phyloP scores from a whole-genome alignment of 768 basidiomycete genomes.

The Boletales sp. region DNA sequence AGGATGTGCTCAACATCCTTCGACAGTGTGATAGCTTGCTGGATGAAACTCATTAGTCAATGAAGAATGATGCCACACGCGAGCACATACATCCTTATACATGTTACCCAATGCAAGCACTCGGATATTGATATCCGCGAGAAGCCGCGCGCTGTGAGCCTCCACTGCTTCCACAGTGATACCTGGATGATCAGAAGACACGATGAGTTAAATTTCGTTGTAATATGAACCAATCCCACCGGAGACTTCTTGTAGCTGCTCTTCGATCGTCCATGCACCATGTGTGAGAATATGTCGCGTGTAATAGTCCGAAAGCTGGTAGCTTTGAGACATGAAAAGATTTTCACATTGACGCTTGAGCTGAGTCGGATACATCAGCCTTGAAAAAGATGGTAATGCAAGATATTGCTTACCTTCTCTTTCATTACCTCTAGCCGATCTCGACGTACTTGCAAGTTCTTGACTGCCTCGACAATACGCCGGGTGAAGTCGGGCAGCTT shows the following conservation, averaged over 20 bases:
- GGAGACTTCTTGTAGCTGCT: conserved; percentile 71
- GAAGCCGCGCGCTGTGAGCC: conserved; percentile 52
- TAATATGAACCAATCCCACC: conserved; percentile 43
- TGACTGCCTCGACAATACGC: conserved; percentile 68
- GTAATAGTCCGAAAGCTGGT: conserved; percentile 75
- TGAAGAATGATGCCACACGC: background rate
- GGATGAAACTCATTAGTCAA: conserved; percentile 7
- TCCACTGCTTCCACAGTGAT: conserved; percentile 71
- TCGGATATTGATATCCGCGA: conserved; percentile 64
- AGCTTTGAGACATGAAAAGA: conserved; percentile 82
- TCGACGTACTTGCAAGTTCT: conserved; percentile 57
- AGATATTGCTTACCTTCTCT: conserved; percentile 59
- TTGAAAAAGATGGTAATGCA: background rate
- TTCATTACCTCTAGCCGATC: conserved; percentile 78
- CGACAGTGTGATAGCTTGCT: conserved; percentile 78
- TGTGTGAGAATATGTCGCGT: conserved; percentile 67
- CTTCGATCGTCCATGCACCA: conserved; percentile 70
- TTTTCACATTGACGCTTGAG: conserved; percentile 79
- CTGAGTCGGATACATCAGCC: conserved; percentile 35
- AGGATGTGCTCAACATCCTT: conserved; percentile 70
- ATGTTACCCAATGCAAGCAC: conserved; percentile 85
- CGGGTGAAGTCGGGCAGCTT: conserved; percentile 74
- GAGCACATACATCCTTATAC: conserved; percentile 63
- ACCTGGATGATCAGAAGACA: conserved; percentile 38
- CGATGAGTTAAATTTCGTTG: background rate